Evolutionary conservation across 371 early-diverging fungal species (phyloP).

Genomic region (Actinomucor elegans): DNA sequence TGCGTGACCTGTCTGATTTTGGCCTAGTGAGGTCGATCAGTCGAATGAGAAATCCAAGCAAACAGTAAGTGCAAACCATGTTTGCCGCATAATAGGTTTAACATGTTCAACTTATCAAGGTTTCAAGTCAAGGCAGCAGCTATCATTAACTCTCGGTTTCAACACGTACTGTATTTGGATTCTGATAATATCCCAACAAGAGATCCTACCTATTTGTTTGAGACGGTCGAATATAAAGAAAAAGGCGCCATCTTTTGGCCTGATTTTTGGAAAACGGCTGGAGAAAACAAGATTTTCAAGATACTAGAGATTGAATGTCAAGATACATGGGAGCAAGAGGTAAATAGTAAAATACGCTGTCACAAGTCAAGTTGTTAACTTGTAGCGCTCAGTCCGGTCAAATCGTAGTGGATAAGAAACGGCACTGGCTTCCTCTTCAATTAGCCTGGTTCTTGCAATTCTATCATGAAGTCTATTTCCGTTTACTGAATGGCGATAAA

Average conservation of each 20-base stretch:
- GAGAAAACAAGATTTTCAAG: conserved; percentile 35
- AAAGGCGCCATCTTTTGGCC: conserved; percentile 58
- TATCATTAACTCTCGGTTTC: conserved; percentile 44
- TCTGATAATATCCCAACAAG: conserved; percentile 46
- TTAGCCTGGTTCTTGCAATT: conserved; percentile 38
- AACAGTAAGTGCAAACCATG: conserved; percentile 32
- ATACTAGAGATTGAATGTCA: conserved; percentile 28
- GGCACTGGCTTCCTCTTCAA: conserved; percentile 34
- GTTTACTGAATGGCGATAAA: conserved; percentile 41
- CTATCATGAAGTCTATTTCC: conserved; percentile 35
- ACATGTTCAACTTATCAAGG: conserved; percentile 5
- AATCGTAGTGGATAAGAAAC: conserved; percentile 34
- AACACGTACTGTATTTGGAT: conserved; percentile 49
- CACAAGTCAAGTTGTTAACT: neutral
- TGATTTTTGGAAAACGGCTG: conserved; percentile 53
- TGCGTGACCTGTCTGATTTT: conserved; percentile 28
- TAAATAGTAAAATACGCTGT: too few species aligned
- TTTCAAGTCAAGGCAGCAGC: conserved; percentile 53
- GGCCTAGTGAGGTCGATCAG: conserved; percentile 22
- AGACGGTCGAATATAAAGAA: conserved; percentile 27
- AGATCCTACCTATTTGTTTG: conserved; percentile 51
- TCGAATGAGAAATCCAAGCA: conserved; percentile 17
- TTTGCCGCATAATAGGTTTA: neutral
- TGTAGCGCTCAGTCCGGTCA: conserved; percentile 49
- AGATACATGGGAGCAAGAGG: conserved; percentile 50